Base-by-base conservation (phyloP, 208 protist genomes). In the Strigomonas galati region DNA sequence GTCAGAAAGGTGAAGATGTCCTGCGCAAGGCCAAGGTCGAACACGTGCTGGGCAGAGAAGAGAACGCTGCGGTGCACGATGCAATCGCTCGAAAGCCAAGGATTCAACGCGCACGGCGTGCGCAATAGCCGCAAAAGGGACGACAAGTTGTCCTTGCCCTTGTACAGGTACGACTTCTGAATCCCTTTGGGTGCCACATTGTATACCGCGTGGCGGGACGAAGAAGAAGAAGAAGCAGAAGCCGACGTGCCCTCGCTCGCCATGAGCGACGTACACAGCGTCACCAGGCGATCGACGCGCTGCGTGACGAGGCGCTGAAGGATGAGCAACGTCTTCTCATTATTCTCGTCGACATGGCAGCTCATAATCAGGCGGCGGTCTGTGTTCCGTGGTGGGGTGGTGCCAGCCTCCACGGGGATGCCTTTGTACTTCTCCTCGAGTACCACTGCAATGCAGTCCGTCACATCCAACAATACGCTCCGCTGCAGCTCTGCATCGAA, bases 1-100 rank as follows among this genome's bases (percentile, higher is more conserved):
- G 91, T 73, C 53, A 82, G 62, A 61, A 81, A 77, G 44, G 71
- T 72, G 67, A 94, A 91, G 32, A 73, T 66, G 21, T 83, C 71
- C 44, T 83, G 71, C 19, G 62, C 62, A 37, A 81, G 60, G 40
- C 71, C 52, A 7, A 67, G 65, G 61, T 81, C 81, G 15, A 46
- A 46, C 12, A 19, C 40, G 15, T 24, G 31, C 17, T 21, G 35
- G 2, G 30, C n/a, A 24, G 24, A 59, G 49, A 30, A 30, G 54
- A 43, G 32, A n/a, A 35, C 58, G 37, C 23, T 63, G 23, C 58
- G 32, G 21, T 27, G 23, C 37, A 32, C 58, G 15, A 31, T 15
- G 32, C 21, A 46, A 17, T 46, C 40, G 15, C 40, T 46, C 40
- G 40, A 5, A 15, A 46, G 40, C 40, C 40, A 46, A 3, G 40